A percentile compares a stretch with the other conserved stretches of the same genome.
phyloP scores from a whole-genome alignment of 352 stramenopile genomes.

The Pythium folliculosum region DNA sequence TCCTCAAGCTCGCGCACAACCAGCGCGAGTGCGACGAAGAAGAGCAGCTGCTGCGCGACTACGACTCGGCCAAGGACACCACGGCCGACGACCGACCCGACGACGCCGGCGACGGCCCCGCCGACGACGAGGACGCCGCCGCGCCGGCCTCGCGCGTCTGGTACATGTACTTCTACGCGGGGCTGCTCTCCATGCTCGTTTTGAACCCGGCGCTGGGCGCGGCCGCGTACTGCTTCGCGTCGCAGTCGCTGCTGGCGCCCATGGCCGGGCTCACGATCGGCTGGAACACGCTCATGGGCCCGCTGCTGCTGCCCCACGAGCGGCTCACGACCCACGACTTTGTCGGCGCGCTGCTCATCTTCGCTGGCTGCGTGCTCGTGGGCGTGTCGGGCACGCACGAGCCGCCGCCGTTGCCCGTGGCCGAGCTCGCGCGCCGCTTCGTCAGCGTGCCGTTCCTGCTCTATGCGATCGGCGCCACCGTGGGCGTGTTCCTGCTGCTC shows the following conservation, averaged over 20 bases:
- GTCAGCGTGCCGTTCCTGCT: slow-evolving; percentile 62
- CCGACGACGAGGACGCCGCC: neutral
- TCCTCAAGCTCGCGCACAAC: slow-evolving; percentile 83
- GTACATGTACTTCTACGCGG: slow-evolving; percentile 72
- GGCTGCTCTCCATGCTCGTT: slow-evolving; percentile 73
- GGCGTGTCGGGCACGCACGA: slow-evolving; percentile 70
- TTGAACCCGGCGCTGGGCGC: slow-evolving; percentile 69
- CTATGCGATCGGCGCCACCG: slow-evolving; percentile 50
- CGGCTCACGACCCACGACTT: slow-evolving; percentile 76
- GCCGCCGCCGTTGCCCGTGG: slow-evolving; percentile 57
- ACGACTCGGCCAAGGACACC: slow-evolving; percentile 22
- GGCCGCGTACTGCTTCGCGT: slow-evolving; percentile 75
- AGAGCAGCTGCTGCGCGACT: slow-evolving; percentile 33
- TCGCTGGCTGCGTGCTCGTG: slow-evolving; percentile 75
- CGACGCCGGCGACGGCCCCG: neutral
- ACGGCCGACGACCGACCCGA: neutral
- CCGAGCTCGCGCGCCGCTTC: slow-evolving; percentile 56
- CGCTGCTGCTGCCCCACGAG: slow-evolving; percentile 68
- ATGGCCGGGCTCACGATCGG: slow-evolving; percentile 83
- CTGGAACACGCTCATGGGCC: slow-evolving; percentile 82
- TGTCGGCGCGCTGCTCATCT: slow-evolving; percentile 73
- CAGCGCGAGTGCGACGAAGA: slow-evolving; percentile 61
- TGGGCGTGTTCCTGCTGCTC: slow-evolving; percentile 49
- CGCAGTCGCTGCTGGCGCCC: slow-evolving; percentile 76
- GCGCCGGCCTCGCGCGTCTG: slow-evolving; percentile 32